Evolutionary conservation across 495 filamentous ascomycete species (phyloP).

Genomic region (Aspergillus homomorphus): DNA sequence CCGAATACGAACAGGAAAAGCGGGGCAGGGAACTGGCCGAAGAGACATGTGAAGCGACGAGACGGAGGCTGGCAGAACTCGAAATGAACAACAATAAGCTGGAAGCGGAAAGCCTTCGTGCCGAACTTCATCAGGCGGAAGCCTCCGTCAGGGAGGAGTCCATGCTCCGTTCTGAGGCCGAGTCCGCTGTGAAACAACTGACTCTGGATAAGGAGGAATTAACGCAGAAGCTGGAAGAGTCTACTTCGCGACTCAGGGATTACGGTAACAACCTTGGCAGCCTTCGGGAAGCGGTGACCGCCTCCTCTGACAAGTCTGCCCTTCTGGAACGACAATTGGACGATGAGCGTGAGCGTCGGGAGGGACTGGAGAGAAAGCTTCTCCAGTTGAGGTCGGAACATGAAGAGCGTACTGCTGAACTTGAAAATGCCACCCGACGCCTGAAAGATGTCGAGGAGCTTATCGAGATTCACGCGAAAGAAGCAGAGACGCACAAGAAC

Average conservation of each 20-base stretch:
- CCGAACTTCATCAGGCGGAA: conserved; percentile 76
- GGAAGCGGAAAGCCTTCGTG: conserved; percentile 79
- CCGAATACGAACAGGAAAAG: conserved; percentile 76
- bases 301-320: conserved; percentile 69
- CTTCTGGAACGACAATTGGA: conserved; percentile 79
- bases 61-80: conserved; percentile 77
- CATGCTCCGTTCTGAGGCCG: conserved; percentile 69
- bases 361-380: conserved; percentile 76
- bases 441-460: conserved; percentile 86
- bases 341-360: conserved; percentile 74
- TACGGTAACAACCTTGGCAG: conserved; percentile 68
- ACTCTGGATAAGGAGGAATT: conserved; percentile 82
- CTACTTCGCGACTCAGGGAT: conserved; percentile 61
- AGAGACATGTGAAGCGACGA: conserved; percentile 76
- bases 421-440: conserved; percentile 69
- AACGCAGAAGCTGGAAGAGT: conserved; percentile 64
- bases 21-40: conserved; percentile 79
- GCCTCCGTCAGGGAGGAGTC: conserved; percentile 75
- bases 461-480: conserved; percentile 79
- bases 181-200: conserved; percentile 67
- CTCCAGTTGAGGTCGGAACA: conserved; percentile 77
- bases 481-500: conserved; percentile 81
- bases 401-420: conserved; percentile 75
- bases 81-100: conserved; percentile 79
- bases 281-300: conserved; percentile 73